phyloP scores from a whole-genome alignment of 108 stramenopile genomes.

The Chaetoceros muelleri region DNA sequence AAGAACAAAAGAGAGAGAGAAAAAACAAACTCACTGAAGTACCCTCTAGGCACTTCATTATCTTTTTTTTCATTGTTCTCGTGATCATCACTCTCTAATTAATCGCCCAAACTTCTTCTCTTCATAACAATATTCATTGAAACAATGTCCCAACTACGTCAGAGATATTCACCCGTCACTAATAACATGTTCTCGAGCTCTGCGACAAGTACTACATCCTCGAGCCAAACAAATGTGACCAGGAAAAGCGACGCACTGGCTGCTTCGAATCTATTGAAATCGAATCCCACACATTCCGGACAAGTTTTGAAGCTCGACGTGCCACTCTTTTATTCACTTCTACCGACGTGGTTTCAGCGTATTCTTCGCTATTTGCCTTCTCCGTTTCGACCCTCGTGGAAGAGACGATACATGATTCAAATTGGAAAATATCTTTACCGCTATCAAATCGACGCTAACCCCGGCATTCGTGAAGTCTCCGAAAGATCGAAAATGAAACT shows the following conservation, averaged over 20 bases:
- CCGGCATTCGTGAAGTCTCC: not conserved
- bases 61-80: too few relatives aligned
- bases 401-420: slow-evolving; percentile 51
- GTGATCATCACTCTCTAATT: too few relatives aligned
- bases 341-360: slow-evolving; percentile 35
- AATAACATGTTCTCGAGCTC: too few relatives aligned
- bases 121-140: too few relatives aligned
- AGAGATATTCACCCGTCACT: too few relatives aligned
- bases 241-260: slow-evolving; percentile 9
- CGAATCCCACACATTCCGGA: slow-evolving; percentile 53
- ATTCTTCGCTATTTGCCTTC: slow-evolving; percentile 25
- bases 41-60: too few relatives aligned
- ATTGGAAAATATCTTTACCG: slow-evolving; percentile 65
- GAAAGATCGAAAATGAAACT: not conserved
- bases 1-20: too few relatives aligned
- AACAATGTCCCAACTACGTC: too few relatives aligned
- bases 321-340: slow-evolving; percentile 41
- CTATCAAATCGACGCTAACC: too few relatives aligned
- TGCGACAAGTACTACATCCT: too few relatives aligned
- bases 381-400: slow-evolving; percentile 51
- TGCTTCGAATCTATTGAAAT: slow-evolving; percentile 29
- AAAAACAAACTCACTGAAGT: too few relatives aligned
- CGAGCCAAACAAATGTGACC: not conserved
- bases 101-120: too few relatives aligned
- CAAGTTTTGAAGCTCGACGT: slow-evolving; percentile 53